A percentile compares a stretch with the other conserved stretches of the same genome.
These are phyloP conservation scores for Zoysia japonica DNA, from an alignment of 176 grass and related monocot species.

Conservation along the genomic window DNA sequence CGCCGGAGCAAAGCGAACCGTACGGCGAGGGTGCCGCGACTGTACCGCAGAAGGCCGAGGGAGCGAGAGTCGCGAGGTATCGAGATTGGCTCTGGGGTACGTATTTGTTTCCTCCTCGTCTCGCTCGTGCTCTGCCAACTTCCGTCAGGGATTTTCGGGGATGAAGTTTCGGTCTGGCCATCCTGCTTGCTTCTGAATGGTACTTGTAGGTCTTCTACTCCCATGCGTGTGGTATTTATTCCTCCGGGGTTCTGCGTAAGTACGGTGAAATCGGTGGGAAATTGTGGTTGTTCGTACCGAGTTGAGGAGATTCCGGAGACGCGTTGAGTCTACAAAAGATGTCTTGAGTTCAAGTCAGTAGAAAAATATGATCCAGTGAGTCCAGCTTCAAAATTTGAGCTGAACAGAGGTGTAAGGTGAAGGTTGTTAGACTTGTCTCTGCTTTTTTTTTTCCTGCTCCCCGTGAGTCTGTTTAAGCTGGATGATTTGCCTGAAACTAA, in stretches of 20 bases:
- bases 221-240: not conserved
- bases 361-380: not conserved
- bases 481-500: not conserved
- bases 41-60: not conserved
- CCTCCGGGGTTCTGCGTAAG: not conserved
- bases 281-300: not conserved
- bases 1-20: not conserved
- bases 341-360: not conserved
- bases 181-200: not conserved
- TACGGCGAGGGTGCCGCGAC: not conserved
- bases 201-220: not conserved
- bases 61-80: not conserved
- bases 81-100: slow-evolving; percentile 32
- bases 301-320: slow-evolving; percentile 14
- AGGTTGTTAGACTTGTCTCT: slow-evolving; percentile 12
- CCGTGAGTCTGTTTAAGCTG: not conserved
- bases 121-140: slow-evolving; percentile 18
- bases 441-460: not conserved
- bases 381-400: not conserved
- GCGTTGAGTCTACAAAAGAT: not conserved
- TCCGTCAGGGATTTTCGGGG: not conserved
- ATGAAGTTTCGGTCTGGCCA: not conserved
- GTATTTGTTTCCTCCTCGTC: slow-evolving; percentile 4
- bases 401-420: slow-evolving; percentile 14
- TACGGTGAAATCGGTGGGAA: not conserved